Base-by-base conservation (phyloP, 140 eudicot species). In the Anethum foeniculum region DNA sequence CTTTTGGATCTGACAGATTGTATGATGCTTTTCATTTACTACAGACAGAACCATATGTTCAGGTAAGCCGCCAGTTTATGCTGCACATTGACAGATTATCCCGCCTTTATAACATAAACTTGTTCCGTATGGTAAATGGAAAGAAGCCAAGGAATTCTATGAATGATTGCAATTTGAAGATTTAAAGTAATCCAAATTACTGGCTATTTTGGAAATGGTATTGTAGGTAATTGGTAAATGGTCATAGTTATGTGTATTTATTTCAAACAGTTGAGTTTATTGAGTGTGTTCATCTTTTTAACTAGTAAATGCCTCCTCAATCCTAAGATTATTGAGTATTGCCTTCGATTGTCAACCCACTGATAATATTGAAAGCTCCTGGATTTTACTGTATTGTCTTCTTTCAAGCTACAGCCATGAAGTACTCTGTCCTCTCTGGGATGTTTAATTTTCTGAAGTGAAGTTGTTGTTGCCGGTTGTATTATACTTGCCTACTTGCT, bases 21-120 rank as follows among this genome's bases (percentile, higher is more conserved):
- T 83, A 86, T 81, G 92, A 88, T 76, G 92, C 97, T 52, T 89
- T 94, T 69, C 84, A 85, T 84, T 54, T 92, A 39, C 68, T 92
- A 77, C 88, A 84, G 78, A 82, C 88, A 6, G 97, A 94, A 16
- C 93, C 97, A 54, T 81, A 85, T 12, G 91, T 91, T 85, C 92
- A 92, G 97, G 91, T 89, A 54, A 75, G 62, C 41, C 79, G 0
- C 19, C 77, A 5, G 62, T 47, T 75, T n/a, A 25, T 7, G 47
- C 25, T 72, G 49, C 43, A 0, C 48, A 41, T 39, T 43, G 48
- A 43, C 51, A 38, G 49, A 71, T 69, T 30, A 36, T 39, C 77
- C 25, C 46, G 21, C 30, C 16, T 21, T 32, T 5, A 9, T 9
- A 10, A 11, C 27, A 7, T 4, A 72, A 72, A 32, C 13, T 6